phyloP scores from a whole-genome alignment of 2,329 filamentous ascomycete genomes.

The Fusarium sp. region DNA sequence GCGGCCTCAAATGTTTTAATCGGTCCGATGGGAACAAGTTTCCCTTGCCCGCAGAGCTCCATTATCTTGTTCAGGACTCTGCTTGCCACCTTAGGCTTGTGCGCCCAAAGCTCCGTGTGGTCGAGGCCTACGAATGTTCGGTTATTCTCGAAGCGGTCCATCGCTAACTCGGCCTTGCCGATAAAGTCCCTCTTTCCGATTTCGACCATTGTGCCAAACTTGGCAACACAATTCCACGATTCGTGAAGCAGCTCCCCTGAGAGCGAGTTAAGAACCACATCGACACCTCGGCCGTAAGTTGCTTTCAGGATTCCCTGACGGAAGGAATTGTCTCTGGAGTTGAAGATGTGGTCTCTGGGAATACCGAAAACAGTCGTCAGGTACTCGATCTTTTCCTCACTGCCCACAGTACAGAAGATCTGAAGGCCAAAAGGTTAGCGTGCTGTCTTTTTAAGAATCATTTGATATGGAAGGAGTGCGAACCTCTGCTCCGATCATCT shows the following conservation, averaged over 20 bases:
- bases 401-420: constrained; percentile 48
- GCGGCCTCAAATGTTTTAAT: constrained; percentile 2
- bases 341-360: constrained; percentile 49
- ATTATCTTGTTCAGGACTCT: constrained; percentile 2
- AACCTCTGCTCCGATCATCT: constrained; percentile 50
- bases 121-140: constrained; percentile 51
- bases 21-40: constrained; percentile 36
- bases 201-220: constrained; percentile 58
- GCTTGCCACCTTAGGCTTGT: constrained; percentile 4
- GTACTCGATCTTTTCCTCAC: constrained; percentile 50
- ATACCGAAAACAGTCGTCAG: constrained; percentile 49
- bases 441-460: not conserved
- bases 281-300: constrained; percentile 49
- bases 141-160: constrained; percentile 56
- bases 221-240: constrained; percentile 58
- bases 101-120: constrained; percentile 39
- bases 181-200: constrained; percentile 58
- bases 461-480: constrained; percentile 35
- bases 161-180: constrained; percentile 54
- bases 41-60: constrained; percentile 14
- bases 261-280: constrained; percentile 55
- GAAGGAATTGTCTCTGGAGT: constrained; percentile 50
- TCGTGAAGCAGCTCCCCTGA: constrained; percentile 55
- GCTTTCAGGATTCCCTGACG: constrained; percentile 40
- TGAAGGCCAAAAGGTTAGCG: not conserved